These are phyloP conservation scores for Stagonosporopsis vannaccii DNA, from an alignment of 2,329 filamentous ascomycete species.

Conservation along the genomic window DNA sequence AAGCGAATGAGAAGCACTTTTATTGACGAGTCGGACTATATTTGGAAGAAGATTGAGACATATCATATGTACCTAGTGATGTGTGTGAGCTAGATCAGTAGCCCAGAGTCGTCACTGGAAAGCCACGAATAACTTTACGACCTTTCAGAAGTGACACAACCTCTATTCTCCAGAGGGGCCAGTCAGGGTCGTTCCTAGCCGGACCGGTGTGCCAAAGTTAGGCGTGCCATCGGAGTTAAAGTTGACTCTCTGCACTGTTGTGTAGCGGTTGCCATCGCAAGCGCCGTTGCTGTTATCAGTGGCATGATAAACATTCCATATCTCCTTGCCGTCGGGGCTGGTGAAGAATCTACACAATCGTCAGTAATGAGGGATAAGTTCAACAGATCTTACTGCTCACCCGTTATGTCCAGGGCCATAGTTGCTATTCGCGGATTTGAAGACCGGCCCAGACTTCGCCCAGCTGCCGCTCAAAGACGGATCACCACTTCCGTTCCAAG, in stretches of 20 bases:
- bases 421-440: conserved; percentile 63
- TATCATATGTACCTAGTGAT: no score
- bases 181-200: conserved; percentile 39
- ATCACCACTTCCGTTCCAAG: conserved; percentile 60
- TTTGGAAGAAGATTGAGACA: no score
- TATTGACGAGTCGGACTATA: no score
- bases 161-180: conserved; percentile 48
- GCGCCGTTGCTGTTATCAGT: conserved; percentile 58
- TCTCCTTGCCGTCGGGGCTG: conserved; percentile 62
- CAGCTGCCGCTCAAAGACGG: conserved; percentile 56
- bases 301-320: conserved; percentile 65
- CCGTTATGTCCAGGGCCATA: conserved; percentile 65
- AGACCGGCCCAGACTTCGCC: conserved; percentile 62
- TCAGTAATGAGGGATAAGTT: not conserved
- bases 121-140: no score
- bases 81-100: no score
- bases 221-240: conserved; percentile 61
- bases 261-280: conserved; percentile 63
- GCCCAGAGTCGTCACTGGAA: no score
- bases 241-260: conserved; percentile 61
- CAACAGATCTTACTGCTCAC: conserved; percentile 22
- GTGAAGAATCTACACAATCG: conserved; percentile 58
- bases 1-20: no score
- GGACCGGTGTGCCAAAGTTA: conserved; percentile 55
- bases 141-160: no score